Conservation (phyloP, 1,284 basidiomycete species). For the Ganoderma lucidum region DNA sequence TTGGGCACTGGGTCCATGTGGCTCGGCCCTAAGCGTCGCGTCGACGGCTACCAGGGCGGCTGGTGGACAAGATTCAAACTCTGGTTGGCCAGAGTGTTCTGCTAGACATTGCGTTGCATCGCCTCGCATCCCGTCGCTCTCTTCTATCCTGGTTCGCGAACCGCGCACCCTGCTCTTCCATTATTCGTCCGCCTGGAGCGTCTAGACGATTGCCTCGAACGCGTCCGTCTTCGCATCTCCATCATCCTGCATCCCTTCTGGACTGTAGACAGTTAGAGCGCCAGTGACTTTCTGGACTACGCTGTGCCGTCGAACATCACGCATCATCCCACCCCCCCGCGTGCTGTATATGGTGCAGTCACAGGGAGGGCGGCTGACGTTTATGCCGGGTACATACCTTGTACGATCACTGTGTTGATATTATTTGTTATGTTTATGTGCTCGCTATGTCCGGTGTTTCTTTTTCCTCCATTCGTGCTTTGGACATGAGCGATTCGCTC, state of each 20-base stretch:
- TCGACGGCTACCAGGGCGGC: conserved; percentile 69
- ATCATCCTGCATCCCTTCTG: conserved; percentile 17
- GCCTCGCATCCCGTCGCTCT: not conserved
- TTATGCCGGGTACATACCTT: conserved; percentile 28
- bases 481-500: conserved; percentile 9
- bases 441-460: conserved; percentile 9
- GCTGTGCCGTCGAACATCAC: conserved; percentile 18
- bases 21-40: conserved; percentile 63
- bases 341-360: conserved; percentile 19
- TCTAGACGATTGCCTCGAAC: conserved; percentile 22
- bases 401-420: conserved; percentile 30
- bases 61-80: conserved; percentile 78
- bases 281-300: conserved; percentile 16
- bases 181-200: conserved; percentile 25
- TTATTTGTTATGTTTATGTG: conserved; percentile 31
- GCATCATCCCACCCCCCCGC: conserved; percentile 3
- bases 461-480: conserved; percentile 3
- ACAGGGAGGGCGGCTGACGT: conserved; percentile 9
- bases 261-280: conserved; percentile 16
- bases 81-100: conserved; percentile 78
- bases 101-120: conserved; percentile 39
- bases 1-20: conserved; percentile 80
- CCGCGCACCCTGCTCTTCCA: not conserved
- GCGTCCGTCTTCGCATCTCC: conserved; percentile 21
- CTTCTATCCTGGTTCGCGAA: conserved; percentile 3